Percentiles rank a stretch among this genome's conserved stretches.
Evolutionary conservation across 257 asterid species (phyloP).

Genomic region (Solanum commersonii): DNA sequence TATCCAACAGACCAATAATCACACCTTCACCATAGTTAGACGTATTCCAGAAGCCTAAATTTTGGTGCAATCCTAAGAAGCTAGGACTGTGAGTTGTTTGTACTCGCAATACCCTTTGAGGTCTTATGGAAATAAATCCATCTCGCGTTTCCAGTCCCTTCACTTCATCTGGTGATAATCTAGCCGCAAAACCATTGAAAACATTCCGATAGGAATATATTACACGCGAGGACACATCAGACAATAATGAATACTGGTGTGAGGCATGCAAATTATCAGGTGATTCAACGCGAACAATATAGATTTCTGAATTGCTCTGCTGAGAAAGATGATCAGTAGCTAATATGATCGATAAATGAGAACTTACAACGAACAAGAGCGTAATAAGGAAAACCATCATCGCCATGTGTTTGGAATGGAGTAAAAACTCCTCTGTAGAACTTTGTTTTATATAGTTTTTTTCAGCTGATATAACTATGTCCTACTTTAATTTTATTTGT

Average conservation of each 20-base stretch:
- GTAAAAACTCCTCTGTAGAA: neutral
- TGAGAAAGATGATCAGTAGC: neutral
- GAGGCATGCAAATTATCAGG: neutral
- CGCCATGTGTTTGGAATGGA: neutral
- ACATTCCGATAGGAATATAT: constrained; percentile 2
- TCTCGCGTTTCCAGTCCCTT: neutral
- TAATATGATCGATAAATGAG: neutral
- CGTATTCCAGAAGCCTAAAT: neutral
- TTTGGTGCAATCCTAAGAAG: constrained; percentile 1
- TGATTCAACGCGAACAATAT: constrained; percentile 16
- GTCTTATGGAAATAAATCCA: neutral
- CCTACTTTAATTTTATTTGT: neutral
- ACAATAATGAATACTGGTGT: neutral
- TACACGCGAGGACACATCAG: neutral
- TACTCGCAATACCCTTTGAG: neutral
- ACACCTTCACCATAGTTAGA: constrained; percentile 1
- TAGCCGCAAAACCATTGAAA: constrained; percentile 4
- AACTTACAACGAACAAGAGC: neutral
- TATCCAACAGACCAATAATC: constrained; percentile 4
- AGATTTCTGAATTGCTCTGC: constrained; percentile 5
- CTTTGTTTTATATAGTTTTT: neutral
- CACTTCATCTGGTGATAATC: constrained; percentile 1
- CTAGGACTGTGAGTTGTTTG: constrained; percentile 6
- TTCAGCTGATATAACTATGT: neutral
- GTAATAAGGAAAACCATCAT: neutral